Evolutionary conservation across 2,329 filamentous ascomycete species (phyloP), one percentile per base, ranked within the genome.

Genomic region (Ceratocystis ficicola): DNA sequence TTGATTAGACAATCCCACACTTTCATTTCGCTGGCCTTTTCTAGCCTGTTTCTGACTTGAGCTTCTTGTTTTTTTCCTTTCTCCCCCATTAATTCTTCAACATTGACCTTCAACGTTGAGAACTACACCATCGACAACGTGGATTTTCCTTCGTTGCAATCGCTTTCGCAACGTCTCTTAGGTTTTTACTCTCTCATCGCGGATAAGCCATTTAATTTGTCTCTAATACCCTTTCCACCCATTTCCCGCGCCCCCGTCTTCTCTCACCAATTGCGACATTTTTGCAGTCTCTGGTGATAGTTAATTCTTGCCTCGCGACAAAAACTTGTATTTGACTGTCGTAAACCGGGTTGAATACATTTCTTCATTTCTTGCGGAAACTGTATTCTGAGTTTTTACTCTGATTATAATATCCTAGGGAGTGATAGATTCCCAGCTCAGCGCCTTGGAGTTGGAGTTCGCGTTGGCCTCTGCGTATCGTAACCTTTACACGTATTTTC

Each of bases 401-500:
- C 55, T 59, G 55, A 32, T 59, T 59, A 59, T 59, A 59, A 59
- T 8, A 30, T 20, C 55, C 17, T 30, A 36, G 48, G 20, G 20
- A 20, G 48, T 36, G 28, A 59, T 32, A 59, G 28, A 59, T 59
- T 30, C 55, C 32, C 25, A 59, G 55, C 28, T 59, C 55, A 59
- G 32, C 55, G 55, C 17, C 15, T 32, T 15, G 55, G 32, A 59
- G 55, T 59, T 32, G n/a, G 28, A 17, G 15, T 59, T 59, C 55
- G 55, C 55, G 28, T 36, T 59, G 55, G 28, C 32, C 55, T 59
- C 25, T 30, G 20, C 44, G 36, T 46, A 63, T 63, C 61, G 61
- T 63, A 63, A 63, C 61, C 17, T 46, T 48, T 48, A 30, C 61
- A 63, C 61, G 61, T 63, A 63, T 63, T 46, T 62, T 46, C 41